These are phyloP conservation scores for Fusarium gaditjirri DNA, from an alignment of 2,329 filamentous ascomycete species.

Conservation along the genomic window DNA sequence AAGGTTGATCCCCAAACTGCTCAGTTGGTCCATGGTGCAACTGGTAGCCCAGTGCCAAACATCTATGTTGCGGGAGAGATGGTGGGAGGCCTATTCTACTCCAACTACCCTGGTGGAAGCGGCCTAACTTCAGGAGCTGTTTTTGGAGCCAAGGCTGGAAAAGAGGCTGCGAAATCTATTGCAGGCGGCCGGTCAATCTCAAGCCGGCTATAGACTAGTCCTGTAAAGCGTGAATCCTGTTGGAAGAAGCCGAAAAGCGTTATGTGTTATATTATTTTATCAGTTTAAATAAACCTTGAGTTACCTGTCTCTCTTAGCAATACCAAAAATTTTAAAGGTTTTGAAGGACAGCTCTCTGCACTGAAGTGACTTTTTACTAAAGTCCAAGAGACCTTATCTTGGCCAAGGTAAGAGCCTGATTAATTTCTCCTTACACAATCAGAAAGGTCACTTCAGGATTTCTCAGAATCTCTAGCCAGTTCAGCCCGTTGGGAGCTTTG, in stretches of 20 bases:
- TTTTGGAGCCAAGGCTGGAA: constrained; percentile 10
- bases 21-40: neutral
- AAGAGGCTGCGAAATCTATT: neutral
- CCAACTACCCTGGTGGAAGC: constrained; percentile 14
- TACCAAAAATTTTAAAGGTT: rapidly evolving
- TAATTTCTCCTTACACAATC: neutral
- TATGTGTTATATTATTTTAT: rapidly evolving
- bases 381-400: rapidly evolving
- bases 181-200: neutral
- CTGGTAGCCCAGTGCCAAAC: neutral
- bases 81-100: constrained; percentile 12
- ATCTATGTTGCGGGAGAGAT: constrained; percentile 10
- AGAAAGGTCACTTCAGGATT: constrained; percentile 11
- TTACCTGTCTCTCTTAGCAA: too few relatives aligned
- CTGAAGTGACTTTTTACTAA: neutral
- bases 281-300: too few relatives aligned
- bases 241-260: rapidly evolving
- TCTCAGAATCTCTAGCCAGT: constrained; percentile 13
- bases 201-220: neutral
- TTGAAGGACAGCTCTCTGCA: neutral
- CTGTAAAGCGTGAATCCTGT: neutral
- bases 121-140: constrained; percentile 16
- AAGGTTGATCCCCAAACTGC: constrained; percentile 10
- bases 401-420: neutral
- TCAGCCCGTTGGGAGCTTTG: neutral